Evolutionary conservation across 169 alveolate species (phyloP).

Genomic region (Plasmodium relictum): DNA sequence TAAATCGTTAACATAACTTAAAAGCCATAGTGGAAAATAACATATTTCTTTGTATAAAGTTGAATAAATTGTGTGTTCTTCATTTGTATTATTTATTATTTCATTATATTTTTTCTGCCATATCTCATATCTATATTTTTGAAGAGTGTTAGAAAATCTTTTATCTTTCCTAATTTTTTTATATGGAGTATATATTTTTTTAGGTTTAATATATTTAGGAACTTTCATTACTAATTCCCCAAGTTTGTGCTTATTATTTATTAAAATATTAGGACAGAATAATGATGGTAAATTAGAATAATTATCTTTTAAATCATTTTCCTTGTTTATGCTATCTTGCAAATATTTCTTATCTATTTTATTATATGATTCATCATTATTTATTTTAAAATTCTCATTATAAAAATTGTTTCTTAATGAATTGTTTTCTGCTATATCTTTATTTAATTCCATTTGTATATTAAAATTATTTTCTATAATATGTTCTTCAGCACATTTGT

Average conservation of each 20-base stretch:
- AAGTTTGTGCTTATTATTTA: slow-evolving; percentile 49
- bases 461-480: no score
- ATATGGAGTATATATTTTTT: slow-evolving; percentile 71
- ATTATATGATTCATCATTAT: no score
- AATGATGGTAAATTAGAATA: not conserved
- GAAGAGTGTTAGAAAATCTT: slow-evolving; percentile 58
- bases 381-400: no score
- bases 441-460: no score
- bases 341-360: no score
- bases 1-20: slow-evolving; percentile 67
- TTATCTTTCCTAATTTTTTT: slow-evolving; percentile 59
- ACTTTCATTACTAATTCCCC: slow-evolving; percentile 71
- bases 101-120: slow-evolving; percentile 54
- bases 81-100: slow-evolving; percentile 22
- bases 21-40: slow-evolving; percentile 72
- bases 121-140: slow-evolving; percentile 64
- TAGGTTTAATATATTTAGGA: slow-evolving; percentile 74
- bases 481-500: no score
- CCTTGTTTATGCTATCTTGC: no score
- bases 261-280: slow-evolving; percentile 38
- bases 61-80: slow-evolving; percentile 48
- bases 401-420: no score
- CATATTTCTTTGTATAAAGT: slow-evolving; percentile 33
- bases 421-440: no score
- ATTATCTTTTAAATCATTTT: no score